phyloP scores from a whole-genome alignment of 2,329 filamentous ascomycete genomes.

The Colletotrichum tabaci region DNA sequence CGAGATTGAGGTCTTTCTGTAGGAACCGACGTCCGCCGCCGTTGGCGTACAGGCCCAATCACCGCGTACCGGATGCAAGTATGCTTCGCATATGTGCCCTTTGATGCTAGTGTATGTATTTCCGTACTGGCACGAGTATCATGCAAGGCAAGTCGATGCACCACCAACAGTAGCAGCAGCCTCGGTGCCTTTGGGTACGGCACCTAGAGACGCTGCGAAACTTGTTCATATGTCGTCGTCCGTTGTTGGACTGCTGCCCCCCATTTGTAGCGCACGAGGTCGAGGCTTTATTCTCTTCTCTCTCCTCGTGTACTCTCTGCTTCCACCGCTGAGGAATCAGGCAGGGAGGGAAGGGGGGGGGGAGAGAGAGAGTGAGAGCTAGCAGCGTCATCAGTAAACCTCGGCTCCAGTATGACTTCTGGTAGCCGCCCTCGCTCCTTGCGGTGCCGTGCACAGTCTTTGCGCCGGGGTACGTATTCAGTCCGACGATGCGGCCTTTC shows the following conservation, averaged over 20 bases:
- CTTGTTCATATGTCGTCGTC: conserved; percentile 23
- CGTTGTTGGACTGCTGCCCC: conserved; percentile 19
- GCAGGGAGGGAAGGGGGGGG: not conserved
- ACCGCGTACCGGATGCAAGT: conserved; percentile 52
- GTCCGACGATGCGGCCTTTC: conserved; percentile 15
- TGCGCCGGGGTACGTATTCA: conserved; percentile 24
- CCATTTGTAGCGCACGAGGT: conserved; percentile 18
- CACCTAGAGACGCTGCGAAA: conserved; percentile 17
- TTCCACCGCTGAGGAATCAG: not conserved
- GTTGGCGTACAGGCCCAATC: conserved; percentile 20
- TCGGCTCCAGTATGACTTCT: conserved; percentile 39
- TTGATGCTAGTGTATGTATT: conserved; percentile 40
- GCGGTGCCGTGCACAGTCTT: conserved; percentile 31
- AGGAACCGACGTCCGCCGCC: not conserved
- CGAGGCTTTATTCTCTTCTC: conserved; percentile 15
- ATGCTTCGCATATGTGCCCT: conserved; percentile 58
- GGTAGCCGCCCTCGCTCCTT: conserved; percentile 37
- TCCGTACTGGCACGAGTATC: conserved; percentile 20
- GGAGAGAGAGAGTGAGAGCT: too few species aligned
- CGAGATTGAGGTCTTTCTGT: not conserved
- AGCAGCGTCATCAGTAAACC: conserved; percentile 11
- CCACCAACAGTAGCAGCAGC: conserved; percentile 13
- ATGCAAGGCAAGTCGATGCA: conserved; percentile 40
- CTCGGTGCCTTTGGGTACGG: conserved; percentile 23
- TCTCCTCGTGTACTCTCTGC: not conserved